A percentile compares a stretch with the other conserved stretches of the same genome.
Conservation (phyloP, 1,284 basidiomycete genomes). For the Ceratobasidium papillatum region DNA sequence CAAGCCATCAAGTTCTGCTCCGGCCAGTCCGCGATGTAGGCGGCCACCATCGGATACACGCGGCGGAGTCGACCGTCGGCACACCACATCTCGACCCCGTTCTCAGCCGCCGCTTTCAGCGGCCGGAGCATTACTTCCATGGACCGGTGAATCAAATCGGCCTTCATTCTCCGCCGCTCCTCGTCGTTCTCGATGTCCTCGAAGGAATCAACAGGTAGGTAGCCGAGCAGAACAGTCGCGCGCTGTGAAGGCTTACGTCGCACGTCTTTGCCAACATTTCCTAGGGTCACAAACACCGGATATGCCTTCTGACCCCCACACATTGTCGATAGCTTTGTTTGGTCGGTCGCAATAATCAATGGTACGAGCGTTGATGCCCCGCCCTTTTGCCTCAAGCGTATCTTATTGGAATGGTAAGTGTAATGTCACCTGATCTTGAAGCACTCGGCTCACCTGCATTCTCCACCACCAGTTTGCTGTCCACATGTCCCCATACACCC, state of each 20-base stretch:
- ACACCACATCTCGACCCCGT: not conserved
- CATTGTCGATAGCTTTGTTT: constrained; percentile 38
- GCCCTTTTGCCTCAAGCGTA: constrained; percentile 5
- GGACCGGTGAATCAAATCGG: not conserved
- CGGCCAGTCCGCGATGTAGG: not conserved
- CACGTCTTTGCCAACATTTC: constrained; percentile 39
- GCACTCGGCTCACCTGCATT: constrained; percentile 7
- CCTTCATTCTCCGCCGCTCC: not conserved
- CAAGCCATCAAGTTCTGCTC: constrained; percentile 33
- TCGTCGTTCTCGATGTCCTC: not conserved
- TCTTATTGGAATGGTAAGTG: not conserved
- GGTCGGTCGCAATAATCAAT: constrained; percentile 39
- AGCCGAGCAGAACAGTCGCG: constrained; percentile 36
- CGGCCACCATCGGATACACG: not conserved
- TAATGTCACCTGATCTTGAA: not conserved
- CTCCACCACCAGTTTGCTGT: constrained; percentile 43
- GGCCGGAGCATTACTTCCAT: not conserved
- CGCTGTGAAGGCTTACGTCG: not conserved
- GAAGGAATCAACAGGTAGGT: constrained; percentile 27
- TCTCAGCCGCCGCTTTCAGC: not conserved
- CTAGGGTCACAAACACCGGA: constrained; percentile 41
- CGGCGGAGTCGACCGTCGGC: not conserved
- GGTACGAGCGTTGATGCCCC: constrained; percentile 32
- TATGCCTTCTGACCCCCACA: constrained; percentile 33
- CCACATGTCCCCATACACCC: constrained; percentile 35